These are phyloP conservation scores for Brassica carinata DNA, from an alignment of 345 rosid genomes.

Conservation along the genomic window DNA sequence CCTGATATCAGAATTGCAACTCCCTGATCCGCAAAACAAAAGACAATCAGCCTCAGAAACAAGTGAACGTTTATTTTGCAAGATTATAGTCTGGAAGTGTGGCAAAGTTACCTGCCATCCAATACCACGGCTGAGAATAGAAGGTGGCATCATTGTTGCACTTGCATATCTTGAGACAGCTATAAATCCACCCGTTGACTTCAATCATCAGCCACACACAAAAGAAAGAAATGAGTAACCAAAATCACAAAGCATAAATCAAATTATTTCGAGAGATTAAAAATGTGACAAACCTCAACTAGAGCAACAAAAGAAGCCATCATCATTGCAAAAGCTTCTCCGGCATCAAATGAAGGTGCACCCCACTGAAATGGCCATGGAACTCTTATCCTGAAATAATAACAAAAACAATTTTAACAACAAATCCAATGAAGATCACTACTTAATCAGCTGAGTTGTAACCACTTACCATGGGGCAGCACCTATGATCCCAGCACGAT, in stretches of 20 bases:
- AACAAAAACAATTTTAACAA: background rate
- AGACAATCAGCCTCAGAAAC: background rate
- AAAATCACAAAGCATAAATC: conserved; percentile 1
- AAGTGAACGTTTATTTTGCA: background rate
- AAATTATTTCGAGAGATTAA: background rate
- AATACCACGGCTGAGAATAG: conserved; percentile 93
- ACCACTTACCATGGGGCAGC: conserved; percentile 88
- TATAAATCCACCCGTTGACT: conserved; percentile 91
- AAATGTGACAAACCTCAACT: conserved; percentile 68
- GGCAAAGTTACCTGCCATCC: conserved; percentile 90
- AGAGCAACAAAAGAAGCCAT: conserved; percentile 98
- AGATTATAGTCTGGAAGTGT: background rate
- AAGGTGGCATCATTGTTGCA: conserved; percentile 90
- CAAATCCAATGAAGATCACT: background rate
- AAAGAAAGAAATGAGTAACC: conserved; percentile 18
- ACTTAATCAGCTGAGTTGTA: background rate
- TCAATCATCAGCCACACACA: conserved; percentile 27
- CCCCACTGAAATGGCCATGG: conserved; percentile 99
- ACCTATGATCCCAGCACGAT: conserved; percentile 88
- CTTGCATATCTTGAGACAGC: conserved; percentile 89
- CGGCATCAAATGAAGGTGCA: conserved; percentile 97
- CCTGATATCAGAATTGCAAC: conserved; percentile 88
- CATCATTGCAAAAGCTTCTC: conserved; percentile 99
- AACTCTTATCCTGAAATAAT: conserved; percentile 85
- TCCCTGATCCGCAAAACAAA: conserved; percentile 59